Evolutionary conservation across 177 flowering plant species (phyloP), one percentile per base, ranked within the genome.

Genomic region (Vitis hybrid): DNA sequence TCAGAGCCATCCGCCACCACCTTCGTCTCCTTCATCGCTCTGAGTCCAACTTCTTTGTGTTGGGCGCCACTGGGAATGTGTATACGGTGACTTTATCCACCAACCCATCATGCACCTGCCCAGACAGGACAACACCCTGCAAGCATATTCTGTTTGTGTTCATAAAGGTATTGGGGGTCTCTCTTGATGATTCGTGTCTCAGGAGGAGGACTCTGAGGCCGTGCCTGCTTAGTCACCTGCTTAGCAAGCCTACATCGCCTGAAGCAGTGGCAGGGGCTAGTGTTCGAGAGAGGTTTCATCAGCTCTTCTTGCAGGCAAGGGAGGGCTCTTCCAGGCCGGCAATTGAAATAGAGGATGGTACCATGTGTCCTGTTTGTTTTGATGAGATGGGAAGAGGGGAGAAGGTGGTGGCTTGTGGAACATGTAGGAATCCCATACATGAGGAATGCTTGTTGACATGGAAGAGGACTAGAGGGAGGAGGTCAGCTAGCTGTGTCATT

Each of bases 1-100:
- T 66, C 69, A 86, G 99, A 1, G 98, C 99, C 31, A 79, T 89
- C 75, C 83, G 84, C 72, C 95, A 95, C 80, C 89, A 60, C 3
- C 88, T 95, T 70, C 88, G 62, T 62, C 95, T 95, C 78, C 94
- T 94, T 72, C 92, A 94, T 80, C 93, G 96, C 12, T 73, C 82
- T 7, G 84, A 77, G 2, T 44, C 90, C 67, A 72, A 31, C 19
- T 95, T 95, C 88, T 89, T 79, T 77, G 78, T 95, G 58, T 67
- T 95, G 2, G 98, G 99, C 15, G 88, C 95, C 54, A 89, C 98
- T 2, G 90, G 88, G 11, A 95, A 95, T 57, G 97, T 92, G 12
- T 95, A 93, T 84, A 87, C 81, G 9, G 92, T 95, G 38, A 76
- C 82, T 33, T 33, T 95, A 33, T 78, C 92, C 14, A 5, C 81